Evolutionary conservation across 345 rosid species (phyloP).

Genomic region (Aurinia saxatilis): DNA sequence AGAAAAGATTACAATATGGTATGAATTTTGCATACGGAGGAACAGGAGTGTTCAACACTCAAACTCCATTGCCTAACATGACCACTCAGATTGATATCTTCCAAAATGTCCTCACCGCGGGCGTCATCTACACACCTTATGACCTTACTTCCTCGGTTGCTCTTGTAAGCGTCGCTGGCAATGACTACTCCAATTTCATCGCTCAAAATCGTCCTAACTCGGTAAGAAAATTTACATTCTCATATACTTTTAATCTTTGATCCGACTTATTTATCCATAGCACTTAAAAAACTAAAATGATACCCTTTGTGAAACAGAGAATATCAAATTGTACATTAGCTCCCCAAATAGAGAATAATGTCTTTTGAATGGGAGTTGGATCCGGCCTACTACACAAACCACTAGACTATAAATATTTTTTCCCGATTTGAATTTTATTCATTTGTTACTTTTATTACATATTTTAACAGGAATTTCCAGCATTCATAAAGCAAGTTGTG

Average conservation of each 20-base stretch:
- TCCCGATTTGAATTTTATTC: not conserved
- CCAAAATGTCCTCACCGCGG: constrained; percentile 30
- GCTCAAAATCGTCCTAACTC: constrained; percentile 34
- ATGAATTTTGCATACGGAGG: constrained; percentile 91
- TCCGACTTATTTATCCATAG: no score
- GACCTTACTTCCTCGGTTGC: constrained; percentile 46
- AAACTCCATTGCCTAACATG: constrained; percentile 49
- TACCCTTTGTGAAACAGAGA: no score
- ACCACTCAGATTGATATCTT: constrained; percentile 57
- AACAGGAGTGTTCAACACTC: constrained; percentile 70
- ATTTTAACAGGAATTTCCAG: constrained; percentile 42
- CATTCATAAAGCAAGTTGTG: constrained; percentile 48
- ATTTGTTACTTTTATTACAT: not conserved
- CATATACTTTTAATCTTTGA: not conserved
- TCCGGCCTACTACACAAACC: no score
- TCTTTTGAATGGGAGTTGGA: no score
- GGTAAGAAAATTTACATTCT: constrained; percentile 26
- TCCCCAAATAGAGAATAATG: no score
- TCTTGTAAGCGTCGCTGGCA: constrained; percentile 62
- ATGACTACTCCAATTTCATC: constrained; percentile 54
- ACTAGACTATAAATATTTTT: no score
- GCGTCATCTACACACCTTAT: constrained; percentile 28
- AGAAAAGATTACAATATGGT: constrained; percentile 38
- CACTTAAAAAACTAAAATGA: no score
- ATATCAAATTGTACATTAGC: no score